Base-by-base conservation (phyloP, 1,284 basidiomycete species). In the Cystobasidiaceae sp. region DNA sequence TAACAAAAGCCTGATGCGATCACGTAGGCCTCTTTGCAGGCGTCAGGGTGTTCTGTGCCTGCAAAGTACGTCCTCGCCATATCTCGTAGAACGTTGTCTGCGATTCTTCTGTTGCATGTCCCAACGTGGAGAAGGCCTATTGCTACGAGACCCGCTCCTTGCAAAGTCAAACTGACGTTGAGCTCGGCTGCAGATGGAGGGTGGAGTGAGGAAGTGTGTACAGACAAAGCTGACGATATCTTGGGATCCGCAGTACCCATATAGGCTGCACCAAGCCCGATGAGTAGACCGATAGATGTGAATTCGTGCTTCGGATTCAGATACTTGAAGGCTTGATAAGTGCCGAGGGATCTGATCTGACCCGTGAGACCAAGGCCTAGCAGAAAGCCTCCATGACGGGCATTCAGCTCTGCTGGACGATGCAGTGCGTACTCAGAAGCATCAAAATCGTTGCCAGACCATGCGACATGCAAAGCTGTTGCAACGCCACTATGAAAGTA, bases 401-500 rank as follows among this genome's bases (percentile, higher is more conserved):
- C 85, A 7, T 88, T 91, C 57, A 92, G 81, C 57, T 91, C 88
- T 0, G 84, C 82, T 0, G 93, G 92, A 69, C 87, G 88, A 77
- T 94, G 93, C 80, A 91, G 93, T 19, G 90, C 86, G 72, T 96
- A 92, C 86, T 93, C 94, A 0, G 91, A 90, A 68, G 88, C 90
- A 73, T 92, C 89, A 43, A 61, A 54, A 13, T 55, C 51, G 13
- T 66, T 23, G 7, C 37, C 69, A 54, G 54, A 67, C 33, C 17
- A 93, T 83, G 19, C 85, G 85, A 57, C 81, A 79, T 74, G 70
- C 0, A 99, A 78, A 1, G 88, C 94, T 1, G 91, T 88, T 1
- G 93, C 90, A 0, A 96, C 93, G 17, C 96, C 96, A 69, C 96
- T 94, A 78, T 98, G 93, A 77, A 99, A 99, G 67, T 93, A 89